phyloP scores from a whole-genome alignment of 495 filamentous ascomycete genomes.

The Aspergillus sclerotiicarbonarius region DNA sequence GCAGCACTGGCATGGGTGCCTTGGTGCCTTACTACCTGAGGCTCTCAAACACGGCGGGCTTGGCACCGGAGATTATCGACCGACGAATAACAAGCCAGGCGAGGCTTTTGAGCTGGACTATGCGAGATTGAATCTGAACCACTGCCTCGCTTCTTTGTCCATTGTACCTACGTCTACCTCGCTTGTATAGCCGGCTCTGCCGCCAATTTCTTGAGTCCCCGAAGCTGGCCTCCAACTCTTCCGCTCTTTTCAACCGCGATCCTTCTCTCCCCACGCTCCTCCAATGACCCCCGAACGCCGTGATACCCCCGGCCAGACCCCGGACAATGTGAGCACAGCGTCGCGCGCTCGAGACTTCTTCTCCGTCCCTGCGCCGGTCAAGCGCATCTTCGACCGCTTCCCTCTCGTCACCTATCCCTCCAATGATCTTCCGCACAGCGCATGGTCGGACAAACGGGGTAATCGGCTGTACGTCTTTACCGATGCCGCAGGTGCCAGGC shows the following conservation, averaged over 20 bases:
- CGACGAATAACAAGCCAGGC: neutral
- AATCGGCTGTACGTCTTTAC: constrained; percentile 78
- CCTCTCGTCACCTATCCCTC: constrained; percentile 75
- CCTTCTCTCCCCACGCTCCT: constrained; percentile 8
- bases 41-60: neutral
- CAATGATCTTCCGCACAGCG: constrained; percentile 71
- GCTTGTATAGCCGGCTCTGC: neutral
- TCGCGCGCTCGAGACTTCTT: constrained; percentile 45
- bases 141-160: too few species aligned
- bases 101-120: neutral
- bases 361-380: constrained; percentile 71
- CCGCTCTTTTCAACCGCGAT: neutral
- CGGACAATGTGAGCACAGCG: constrained; percentile 17
- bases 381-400: constrained; percentile 78
- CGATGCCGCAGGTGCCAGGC: constrained; percentile 58
- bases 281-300: constrained; percentile 36
- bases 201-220: neutral
- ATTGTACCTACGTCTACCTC: neutral
- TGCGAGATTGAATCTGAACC: neutral
- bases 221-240: neutral
- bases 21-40: neutral
- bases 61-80: neutral
- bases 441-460: constrained; percentile 43
- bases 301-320: constrained; percentile 25
- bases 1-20: neutral